These are phyloP conservation scores for Wolfiporia cocos DNA, from an alignment of 1,284 basidiomycete species.

Conservation along the genomic window DNA sequence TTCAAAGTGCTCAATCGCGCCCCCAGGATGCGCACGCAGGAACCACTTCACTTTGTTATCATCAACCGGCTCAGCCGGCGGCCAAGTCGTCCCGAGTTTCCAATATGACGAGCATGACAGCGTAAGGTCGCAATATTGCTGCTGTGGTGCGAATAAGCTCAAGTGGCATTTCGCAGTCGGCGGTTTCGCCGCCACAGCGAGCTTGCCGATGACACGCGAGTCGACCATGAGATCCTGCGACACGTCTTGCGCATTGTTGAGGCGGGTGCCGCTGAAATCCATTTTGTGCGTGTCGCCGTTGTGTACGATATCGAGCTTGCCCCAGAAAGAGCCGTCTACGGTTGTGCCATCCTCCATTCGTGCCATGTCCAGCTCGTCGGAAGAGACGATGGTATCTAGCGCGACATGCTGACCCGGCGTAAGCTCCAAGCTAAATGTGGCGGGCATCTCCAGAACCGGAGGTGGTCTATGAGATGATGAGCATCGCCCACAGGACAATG, in stretches of 20 bases:
- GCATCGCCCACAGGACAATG: not conserved
- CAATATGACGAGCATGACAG: constrained; percentile 62
- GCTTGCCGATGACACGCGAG: constrained; percentile 64
- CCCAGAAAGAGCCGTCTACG: constrained; percentile 79
- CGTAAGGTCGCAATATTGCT: constrained; percentile 73
- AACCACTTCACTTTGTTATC: constrained; percentile 77
- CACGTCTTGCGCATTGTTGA: constrained; percentile 51
- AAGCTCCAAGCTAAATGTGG: constrained; percentile 73
- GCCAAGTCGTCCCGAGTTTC: constrained; percentile 70
- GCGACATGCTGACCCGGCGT: constrained; percentile 67
- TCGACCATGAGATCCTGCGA: constrained; percentile 67
- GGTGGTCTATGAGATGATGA: constrained; percentile 47
- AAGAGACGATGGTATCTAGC: constrained; percentile 68
- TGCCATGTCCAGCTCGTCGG: constrained; percentile 78
- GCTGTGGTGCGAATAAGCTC: constrained; percentile 59
- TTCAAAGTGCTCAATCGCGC: constrained; percentile 76
- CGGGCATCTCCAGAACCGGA: constrained; percentile 81
- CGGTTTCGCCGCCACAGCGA: constrained; percentile 65
- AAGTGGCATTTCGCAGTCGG: constrained; percentile 68
- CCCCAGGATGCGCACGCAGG: constrained; percentile 70
- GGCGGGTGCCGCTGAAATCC: constrained; percentile 74
- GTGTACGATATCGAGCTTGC: constrained; percentile 76
- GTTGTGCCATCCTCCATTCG: constrained; percentile 80
- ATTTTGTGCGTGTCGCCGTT: constrained; percentile 66
- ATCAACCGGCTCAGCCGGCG: constrained; percentile 57